Percentiles rank a stretch among this genome's conserved stretches.
These are phyloP conservation scores for Mycena leptocephala DNA, from an alignment of 768 basidiomycete species.

Conservation along the genomic window DNA sequence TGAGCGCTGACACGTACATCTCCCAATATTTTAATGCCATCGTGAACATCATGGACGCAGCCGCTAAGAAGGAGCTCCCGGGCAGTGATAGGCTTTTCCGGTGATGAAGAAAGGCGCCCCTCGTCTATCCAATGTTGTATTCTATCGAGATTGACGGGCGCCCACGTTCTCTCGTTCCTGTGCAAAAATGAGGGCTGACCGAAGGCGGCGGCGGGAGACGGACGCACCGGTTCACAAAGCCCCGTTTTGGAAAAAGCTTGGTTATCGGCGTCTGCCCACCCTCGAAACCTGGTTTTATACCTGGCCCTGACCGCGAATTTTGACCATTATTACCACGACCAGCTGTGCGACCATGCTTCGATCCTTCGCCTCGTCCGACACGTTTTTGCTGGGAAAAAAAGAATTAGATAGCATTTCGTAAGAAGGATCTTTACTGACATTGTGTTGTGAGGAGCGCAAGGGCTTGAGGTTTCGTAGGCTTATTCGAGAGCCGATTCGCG, in stretches of 20 bases:
- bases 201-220: conserved; percentile 47
- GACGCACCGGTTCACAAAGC: conserved; percentile 93
- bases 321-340: conserved; percentile 97
- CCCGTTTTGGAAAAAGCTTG: conserved; percentile 92
- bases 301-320: conserved; percentile 92
- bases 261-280: conserved; percentile 98
- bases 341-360: conserved; percentile 92
- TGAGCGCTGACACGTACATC: conserved; percentile 65
- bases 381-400: conserved; percentile 84
- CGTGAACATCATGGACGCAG: conserved; percentile 89
- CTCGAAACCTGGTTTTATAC: conserved; percentile 90
- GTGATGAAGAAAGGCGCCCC: conserved; percentile 84
- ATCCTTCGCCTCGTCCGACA: conserved; percentile 94
- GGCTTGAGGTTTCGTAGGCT: conserved; percentile 84
- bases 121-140: conserved; percentile 94
- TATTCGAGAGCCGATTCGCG: conserved; percentile 57
- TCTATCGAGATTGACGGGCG: conserved; percentile 89
- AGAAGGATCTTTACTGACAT: conserved; percentile 53
- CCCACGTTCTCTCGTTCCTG: conserved; percentile 84
- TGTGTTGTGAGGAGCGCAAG: conserved; percentile 79
- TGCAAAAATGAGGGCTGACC: conserved; percentile 5
- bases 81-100: conserved; percentile 90
- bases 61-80: conserved; percentile 88
- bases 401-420: conserved; percentile 10
- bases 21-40: conserved; percentile 94